Evolutionary conservation across 371 early-diverging fungal genomes (phyloP), one percentile per base, ranked within the genome.

Genomic region (Mortierella sp.): DNA sequence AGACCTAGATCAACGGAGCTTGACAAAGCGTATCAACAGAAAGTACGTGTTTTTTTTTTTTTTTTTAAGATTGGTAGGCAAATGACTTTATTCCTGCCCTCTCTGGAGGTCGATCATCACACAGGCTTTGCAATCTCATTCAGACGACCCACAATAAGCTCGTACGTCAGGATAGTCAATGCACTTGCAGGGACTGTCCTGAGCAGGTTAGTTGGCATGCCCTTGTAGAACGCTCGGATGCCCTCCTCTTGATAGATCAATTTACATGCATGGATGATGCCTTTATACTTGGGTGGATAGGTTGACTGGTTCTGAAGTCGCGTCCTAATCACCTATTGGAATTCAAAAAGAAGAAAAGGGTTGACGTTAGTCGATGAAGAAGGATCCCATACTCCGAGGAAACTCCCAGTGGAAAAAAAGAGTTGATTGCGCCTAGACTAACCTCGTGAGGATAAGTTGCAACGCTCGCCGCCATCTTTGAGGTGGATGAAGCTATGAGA

Each of bases 401-500:
- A n/a, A n/a, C n/a, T n/a, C n/a, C n/a, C n/a, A n/a, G n/a, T n/a
- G n/a, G n/a, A n/a, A n/a, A n/a, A n/a, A n/a, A n/a, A n/a, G n/a
- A n/a, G n/a, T n/a, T n/a, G n/a, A n/a, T n/a, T n/a, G n/a, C n/a
- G n/a, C n/a, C n/a, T n/a, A n/a, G n/a, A n/a, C n/a, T n/a, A n/a
- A 90, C 92, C 78, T 94, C 94, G 68, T 94, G 94, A 14, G 98
- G 98, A 78, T 97, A 97, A 23, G 98, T 96, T 10, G 87, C 88
- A 43, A 90, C 80, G 58, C 91, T 91, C 9, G 97, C 96, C 0
- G 93, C 86, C 87, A 96, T 91, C 81, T 96, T 98, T 23, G 96
- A 94, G 2, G 90, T 71, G 12, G 91, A 83, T 14, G 93, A 92
- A 14, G 97, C 93, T 38, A 91, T 62, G 21, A 96, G 81, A 58